Percentiles rank a stretch among this genome's conserved stretches.
Evolutionary conservation across 1,284 basidiomycete genomes (phyloP).

Genomic region (Meripilus lineatus): DNA sequence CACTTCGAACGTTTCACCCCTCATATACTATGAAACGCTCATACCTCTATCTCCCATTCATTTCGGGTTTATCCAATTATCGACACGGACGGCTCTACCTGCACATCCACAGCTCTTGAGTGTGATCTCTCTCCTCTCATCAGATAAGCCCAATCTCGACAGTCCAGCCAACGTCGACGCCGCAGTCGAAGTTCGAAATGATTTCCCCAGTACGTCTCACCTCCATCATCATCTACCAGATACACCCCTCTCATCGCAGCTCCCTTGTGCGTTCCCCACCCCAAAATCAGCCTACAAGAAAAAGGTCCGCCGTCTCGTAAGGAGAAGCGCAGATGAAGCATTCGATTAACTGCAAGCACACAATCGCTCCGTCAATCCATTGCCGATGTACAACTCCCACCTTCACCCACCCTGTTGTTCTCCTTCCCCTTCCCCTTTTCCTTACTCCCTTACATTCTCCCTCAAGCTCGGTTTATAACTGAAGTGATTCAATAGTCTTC

Average conservation of each 20-base stretch:
- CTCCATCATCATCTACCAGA: background rate
- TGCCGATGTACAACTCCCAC: too few relatives aligned
- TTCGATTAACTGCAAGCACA: constrained; percentile 57
- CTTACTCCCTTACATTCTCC: too few relatives aligned
- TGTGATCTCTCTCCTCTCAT: constrained; percentile 93
- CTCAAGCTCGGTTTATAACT: too few relatives aligned
- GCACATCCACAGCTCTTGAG: constrained; percentile 72
- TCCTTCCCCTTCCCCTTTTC: too few relatives aligned
- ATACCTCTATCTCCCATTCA: too few relatives aligned
- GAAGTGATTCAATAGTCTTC: too few relatives aligned
- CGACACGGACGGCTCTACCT: constrained; percentile 4
- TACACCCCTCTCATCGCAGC: background rate
- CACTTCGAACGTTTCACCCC: too few relatives aligned
- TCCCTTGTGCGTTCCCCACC: background rate
- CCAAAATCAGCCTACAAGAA: constrained; percentile 71
- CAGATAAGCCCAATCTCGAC: constrained; percentile 88
- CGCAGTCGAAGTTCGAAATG: constrained; percentile 83
- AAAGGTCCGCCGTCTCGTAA: constrained; percentile 85
- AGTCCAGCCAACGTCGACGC: constrained; percentile 98
- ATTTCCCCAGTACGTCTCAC: constrained; percentile 52
- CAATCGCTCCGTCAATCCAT: too few relatives aligned
- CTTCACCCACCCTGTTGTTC: too few relatives aligned
- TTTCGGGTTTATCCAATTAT: background rate
- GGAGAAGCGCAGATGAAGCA: constrained; percentile 83
- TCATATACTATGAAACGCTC: too few relatives aligned